phyloP scores from a whole-genome alignment of 2,329 filamentous ascomycete species.

The Fusarium metavorans region DNA sequence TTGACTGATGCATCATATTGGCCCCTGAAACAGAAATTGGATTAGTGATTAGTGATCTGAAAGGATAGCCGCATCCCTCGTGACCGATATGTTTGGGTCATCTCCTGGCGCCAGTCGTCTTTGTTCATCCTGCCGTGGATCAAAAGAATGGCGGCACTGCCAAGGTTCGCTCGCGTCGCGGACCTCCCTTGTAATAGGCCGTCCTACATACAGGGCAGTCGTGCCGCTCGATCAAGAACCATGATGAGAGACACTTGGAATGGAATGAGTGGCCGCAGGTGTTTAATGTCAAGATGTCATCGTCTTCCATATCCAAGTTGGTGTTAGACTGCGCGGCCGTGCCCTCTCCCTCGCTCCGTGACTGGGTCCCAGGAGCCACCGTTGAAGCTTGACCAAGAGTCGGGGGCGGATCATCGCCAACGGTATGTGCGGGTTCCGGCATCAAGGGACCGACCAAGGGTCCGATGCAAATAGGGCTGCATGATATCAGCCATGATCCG shows the following conservation, averaged over 20 bases:
- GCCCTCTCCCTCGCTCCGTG: not conserved
- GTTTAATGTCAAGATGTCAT: constrained; percentile 53
- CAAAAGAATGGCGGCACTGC: constrained; percentile 39
- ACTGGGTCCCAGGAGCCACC: constrained; percentile 12
- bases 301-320: constrained; percentile 20
- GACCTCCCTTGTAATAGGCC: constrained; percentile 45
- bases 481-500: constrained; percentile 8
- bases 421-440: constrained; percentile 40
- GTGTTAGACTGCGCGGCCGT: not conserved
- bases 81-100: not conserved
- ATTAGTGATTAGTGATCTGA: constrained; percentile 12
- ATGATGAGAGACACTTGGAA: constrained; percentile 53
- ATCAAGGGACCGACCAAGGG: constrained; percentile 48
- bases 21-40: not conserved
- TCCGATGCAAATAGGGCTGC: constrained; percentile 51
- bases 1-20: constrained; percentile 5
- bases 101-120: not conserved
- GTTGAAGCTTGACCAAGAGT: constrained; percentile 32
- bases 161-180: constrained; percentile 23
- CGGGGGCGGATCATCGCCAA: constrained; percentile 26
- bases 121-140: not conserved
- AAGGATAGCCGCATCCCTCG: not conserved
- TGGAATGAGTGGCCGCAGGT: constrained; percentile 55
- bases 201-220: constrained; percentile 55
- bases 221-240: constrained; percentile 53